Evolutionary conservation across 1,284 basidiomycete species (phyloP).

Genomic region (Xanthoconium separans): DNA sequence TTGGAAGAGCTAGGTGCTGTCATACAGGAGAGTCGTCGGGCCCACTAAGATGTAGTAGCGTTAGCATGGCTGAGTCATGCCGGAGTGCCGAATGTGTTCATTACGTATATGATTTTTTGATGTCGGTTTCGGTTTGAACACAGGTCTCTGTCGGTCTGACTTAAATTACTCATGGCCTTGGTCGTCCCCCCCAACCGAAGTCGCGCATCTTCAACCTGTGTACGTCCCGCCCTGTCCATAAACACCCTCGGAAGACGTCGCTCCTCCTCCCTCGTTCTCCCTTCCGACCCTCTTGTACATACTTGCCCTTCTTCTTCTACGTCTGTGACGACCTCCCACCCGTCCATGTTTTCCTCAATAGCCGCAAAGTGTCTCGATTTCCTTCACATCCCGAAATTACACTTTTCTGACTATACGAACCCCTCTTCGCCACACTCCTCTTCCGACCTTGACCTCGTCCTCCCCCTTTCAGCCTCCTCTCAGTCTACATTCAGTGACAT

Average conservation of each 20-base stretch:
- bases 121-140: too few relatives aligned
- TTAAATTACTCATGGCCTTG: constrained; percentile 26
- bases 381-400: constrained; percentile 43
- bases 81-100: constrained; percentile 21
- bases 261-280: constrained; percentile 38
- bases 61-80: constrained; percentile 19
- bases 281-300: constrained; percentile 18
- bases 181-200: constrained; percentile 40
- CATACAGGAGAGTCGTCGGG: constrained; percentile 89
- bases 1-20: constrained; percentile 89
- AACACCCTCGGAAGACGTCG: constrained; percentile 55
- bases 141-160: background rate
- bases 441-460: constrained; percentile 50
- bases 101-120: too few relatives aligned
- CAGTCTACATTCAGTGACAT: constrained; percentile 50
- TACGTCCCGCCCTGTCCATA: constrained; percentile 53
- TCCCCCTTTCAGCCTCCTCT: constrained; percentile 67
- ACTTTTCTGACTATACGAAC: constrained; percentile 37
- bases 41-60: constrained; percentile 43
- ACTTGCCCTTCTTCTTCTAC: constrained; percentile 2
- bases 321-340: constrained; percentile 7
- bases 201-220: constrained; percentile 61
- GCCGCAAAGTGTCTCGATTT: constrained; percentile 52
- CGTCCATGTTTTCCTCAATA: constrained; percentile 51
- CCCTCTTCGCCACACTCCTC: constrained; percentile 54